These are phyloP conservation scores for Citeromyces siamensis DNA, from an alignment of 1,139 yeast species.

Conservation along the genomic window DNA sequence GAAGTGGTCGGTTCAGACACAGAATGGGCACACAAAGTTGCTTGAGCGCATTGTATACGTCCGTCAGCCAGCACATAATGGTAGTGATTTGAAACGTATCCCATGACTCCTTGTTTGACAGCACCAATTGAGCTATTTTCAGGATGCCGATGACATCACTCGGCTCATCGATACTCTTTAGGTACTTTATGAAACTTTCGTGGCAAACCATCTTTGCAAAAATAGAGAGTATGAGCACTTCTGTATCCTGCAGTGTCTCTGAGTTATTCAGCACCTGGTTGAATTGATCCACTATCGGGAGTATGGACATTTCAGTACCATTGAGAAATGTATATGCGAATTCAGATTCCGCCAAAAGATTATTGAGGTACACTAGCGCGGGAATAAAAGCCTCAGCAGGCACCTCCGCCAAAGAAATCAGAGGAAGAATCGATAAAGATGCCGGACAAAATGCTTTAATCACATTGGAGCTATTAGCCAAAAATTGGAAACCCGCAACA, in stretches of 20 bases:
- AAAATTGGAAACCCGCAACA: background rate
- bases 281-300: background rate
- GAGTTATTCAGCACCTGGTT: background rate
- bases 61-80: conserved; percentile 42
- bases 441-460: background rate
- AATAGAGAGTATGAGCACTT: conserved; percentile 10
- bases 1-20: conserved; percentile 9
- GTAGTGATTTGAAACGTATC: conserved; percentile 35
- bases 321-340: conserved; percentile 5
- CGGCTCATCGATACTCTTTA: conserved; percentile 15
- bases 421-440: conserved; percentile 1
- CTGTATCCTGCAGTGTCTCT: conserved; percentile 6
- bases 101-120: conserved; percentile 40
- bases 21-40: conserved; percentile 9
- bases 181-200: conserved; percentile 23
- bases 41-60: conserved; percentile 21
- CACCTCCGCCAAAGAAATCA: background rate
- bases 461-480: conserved; percentile 1
- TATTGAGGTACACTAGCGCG: conserved; percentile 9
- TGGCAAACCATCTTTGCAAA: conserved; percentile 17
- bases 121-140: conserved; percentile 25
- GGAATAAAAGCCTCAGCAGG: conserved; percentile 7
- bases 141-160: conserved; percentile 13
- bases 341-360: conserved; percentile 7
- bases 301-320: background rate